Evolutionary conservation across 257 asterid species (phyloP), one percentile per base, ranked within the genome.

Genomic region (Nicotiana tabacum): DNA sequence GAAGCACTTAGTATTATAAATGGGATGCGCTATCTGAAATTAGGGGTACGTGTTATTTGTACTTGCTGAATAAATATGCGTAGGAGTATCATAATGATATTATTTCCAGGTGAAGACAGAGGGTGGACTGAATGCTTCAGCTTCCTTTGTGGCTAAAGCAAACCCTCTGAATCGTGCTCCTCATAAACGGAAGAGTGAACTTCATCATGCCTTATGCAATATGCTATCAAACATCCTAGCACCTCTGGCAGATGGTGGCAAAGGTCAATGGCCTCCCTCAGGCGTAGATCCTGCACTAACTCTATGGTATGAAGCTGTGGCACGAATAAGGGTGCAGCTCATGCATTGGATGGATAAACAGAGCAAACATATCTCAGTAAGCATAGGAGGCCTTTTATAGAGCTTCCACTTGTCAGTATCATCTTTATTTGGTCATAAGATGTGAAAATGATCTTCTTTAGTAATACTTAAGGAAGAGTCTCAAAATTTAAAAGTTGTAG

Each of bases 271-370:
- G 99, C 99, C 99, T 81, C 99, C 99, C 66, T 87, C 90, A 60
- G 92, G 97, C 82, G 94, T 96, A 81, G 99, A 94, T 81, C 97
- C 98, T 87, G 98, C 99, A 77, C 96, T 96, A 82, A 88, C 94
- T 83, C 90, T 96, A 61, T 96, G 98, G 99, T 94, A 96, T 85
- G 99, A 96, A 88, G 99, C 99, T 85, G 98, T 96, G 87, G 97
- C 97, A 58, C 94, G 95, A 82, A 94, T 96, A 87, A 90, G 97
- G 89, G 87, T 83, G 81, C 98, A 96, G 84, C 97, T 96, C 81
- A 89, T 91, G 93, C 90, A 92, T 82, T 96, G 99, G 99, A 94
- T 94, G 95, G 99, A 96, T 86, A 96, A 93, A 84, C 98, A 94
- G 90, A 96, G 98, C 92, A 96, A 96, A 91, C 98, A 96, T 84